Evolutionary conservation across 495 filamentous ascomycete species (phyloP), one percentile per base, ranked within the genome.

Genomic region (Aspergillus nanangensis): DNA sequence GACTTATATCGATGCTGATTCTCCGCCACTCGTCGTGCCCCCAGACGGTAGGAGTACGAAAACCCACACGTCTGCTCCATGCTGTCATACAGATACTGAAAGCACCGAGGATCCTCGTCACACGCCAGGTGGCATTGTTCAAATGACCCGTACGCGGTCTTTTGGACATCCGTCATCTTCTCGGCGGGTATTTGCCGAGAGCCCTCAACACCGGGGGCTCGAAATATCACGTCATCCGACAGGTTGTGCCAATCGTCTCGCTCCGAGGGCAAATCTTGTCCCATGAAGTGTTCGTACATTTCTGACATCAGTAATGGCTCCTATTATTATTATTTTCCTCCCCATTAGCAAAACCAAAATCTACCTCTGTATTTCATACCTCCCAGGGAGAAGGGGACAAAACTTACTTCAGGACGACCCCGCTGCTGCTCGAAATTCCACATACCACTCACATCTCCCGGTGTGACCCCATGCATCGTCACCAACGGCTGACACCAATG

Each of bases 401-500:
- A n/a, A n/a, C n/a, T n/a, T n/a, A n/a, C n/a, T n/a, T n/a, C n/a
- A n/a, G n/a, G n/a, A n/a, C n/a, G n/a, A n/a, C n/a, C n/a, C n/a
- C 56, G 60, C 10, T 56, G 51, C 48, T 65, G 64, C 32, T 80
- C 76, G 51, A 76, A 81, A 29, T 74, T 56, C 71, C 72, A 83
- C 41, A 83, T 63, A 11, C 53, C 54, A 42, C 67, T 73, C 33
- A 81, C 65, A 45, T 82, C 79, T 20, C 55, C 40, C 45, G 66
- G 61, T 14, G 69, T 66, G 52, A 85, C 66, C 54, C 82, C 77
- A 55, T 84, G 81, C 75, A 82, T 80, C 3, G 76, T 78, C 0
- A 81, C 66, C 33, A 78, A 57, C 8, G 78, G 77, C 23, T 77
- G 68, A 57, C 81, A 84, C 81, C 82, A 84, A 42, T 79, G 70